phyloP scores from a whole-genome alignment of 441 rosid species.

The Brassica balearica region DNA sequence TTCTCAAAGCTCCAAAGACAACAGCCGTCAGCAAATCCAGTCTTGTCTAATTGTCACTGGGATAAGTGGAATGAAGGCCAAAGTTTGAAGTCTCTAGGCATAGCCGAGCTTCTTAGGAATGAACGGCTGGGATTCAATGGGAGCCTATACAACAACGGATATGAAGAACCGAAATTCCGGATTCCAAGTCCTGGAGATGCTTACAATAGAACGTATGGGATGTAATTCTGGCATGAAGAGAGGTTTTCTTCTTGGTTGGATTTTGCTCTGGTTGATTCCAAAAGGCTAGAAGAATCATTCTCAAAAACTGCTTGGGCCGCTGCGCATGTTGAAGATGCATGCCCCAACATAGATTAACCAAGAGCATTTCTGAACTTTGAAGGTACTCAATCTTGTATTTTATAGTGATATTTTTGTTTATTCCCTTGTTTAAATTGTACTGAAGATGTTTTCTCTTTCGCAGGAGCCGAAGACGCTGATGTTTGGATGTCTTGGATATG shows the following conservation, averaged over 20 bases:
- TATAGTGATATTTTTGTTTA: not conserved
- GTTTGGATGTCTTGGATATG: constrained; percentile 19
- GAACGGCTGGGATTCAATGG: constrained; percentile 79
- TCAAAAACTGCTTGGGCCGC: not conserved
- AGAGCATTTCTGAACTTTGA: constrained; percentile 5
- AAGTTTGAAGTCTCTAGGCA: constrained; percentile 58
- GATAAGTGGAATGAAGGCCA: constrained; percentile 81
- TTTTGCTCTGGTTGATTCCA: constrained; percentile 29
- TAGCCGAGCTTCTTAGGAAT: constrained; percentile 77
- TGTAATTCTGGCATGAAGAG: constrained; percentile 53
- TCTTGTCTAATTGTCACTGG: constrained; percentile 80
- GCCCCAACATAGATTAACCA: constrained; percentile 1
- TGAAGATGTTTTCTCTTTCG: constrained; percentile 8
- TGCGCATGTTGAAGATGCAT: constrained; percentile 32
- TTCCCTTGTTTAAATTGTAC: not conserved
- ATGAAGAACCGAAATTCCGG: constrained; percentile 78
- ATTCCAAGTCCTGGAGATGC: constrained; percentile 77
- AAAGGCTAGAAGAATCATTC: constrained; percentile 15
- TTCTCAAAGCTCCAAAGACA: constrained; percentile 62
- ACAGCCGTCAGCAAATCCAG: constrained; percentile 64
- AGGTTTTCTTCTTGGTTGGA: constrained; percentile 35
- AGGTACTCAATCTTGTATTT: constrained; percentile 11
- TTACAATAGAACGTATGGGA: constrained; percentile 80
- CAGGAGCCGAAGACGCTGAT: constrained; percentile 19
- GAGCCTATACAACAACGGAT: constrained; percentile 53